Evolutionary conservation across 2,329 filamentous ascomycete species (phyloP).

Genomic region (Aureobasidium sp.): DNA sequence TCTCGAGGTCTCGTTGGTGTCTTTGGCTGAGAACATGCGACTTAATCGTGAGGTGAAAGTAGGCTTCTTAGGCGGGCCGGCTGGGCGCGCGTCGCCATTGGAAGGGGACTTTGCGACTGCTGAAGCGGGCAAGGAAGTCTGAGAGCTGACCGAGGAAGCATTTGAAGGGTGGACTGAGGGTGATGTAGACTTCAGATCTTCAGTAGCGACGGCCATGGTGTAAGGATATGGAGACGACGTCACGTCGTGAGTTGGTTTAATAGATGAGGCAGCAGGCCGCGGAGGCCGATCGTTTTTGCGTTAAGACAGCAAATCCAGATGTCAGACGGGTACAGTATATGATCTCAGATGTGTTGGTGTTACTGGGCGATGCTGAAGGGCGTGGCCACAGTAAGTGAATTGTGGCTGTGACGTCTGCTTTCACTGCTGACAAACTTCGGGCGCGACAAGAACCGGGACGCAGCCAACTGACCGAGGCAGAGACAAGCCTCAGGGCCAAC

Average conservation of each 20-base stretch:
- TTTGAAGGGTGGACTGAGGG: slow-evolving; percentile 14
- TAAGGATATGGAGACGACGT: background rate
- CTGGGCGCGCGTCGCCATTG: slow-evolving; percentile 20
- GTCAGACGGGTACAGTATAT: background rate
- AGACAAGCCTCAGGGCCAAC: background rate
- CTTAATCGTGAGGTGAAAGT: slow-evolving; percentile 34
- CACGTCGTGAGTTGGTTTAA: background rate
- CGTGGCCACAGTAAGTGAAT: background rate
- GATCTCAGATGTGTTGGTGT: background rate
- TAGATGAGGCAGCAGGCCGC: background rate
- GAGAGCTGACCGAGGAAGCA: slow-evolving; percentile 18
- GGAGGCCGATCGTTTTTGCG: background rate
- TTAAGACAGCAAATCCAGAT: background rate
- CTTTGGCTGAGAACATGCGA: slow-evolving; percentile 37
- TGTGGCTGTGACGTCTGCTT: slow-evolving; percentile 12
- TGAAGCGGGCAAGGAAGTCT: slow-evolving; percentile 21
- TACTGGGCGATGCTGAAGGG: background rate
- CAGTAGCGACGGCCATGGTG: slow-evolving; percentile 13
- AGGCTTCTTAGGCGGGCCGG: slow-evolving; percentile 29
- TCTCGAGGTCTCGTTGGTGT: slow-evolving; percentile 18
- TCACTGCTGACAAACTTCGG: slow-evolving; percentile 13
- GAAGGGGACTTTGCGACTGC: slow-evolving; percentile 10
- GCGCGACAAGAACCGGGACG: background rate
- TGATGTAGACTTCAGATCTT: slow-evolving; percentile 6
- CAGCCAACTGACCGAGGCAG: slow-evolving; percentile 5